These are phyloP conservation scores for Fusarium sp. DNA, from an alignment of 2,329 filamentous ascomycete genomes.

Conservation along the genomic window DNA sequence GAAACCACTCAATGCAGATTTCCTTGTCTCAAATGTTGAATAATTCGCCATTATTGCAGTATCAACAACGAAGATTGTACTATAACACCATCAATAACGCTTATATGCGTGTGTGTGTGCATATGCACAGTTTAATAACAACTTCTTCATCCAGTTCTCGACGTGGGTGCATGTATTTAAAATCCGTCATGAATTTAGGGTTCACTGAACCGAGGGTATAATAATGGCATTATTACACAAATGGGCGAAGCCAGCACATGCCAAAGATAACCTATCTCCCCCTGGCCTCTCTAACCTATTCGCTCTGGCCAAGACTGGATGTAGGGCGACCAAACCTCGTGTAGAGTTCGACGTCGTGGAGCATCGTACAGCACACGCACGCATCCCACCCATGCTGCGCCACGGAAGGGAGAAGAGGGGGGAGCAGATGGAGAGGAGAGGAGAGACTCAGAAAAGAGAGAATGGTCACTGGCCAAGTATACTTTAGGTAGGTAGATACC, in stretches of 20 bases:
- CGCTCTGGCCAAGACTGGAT: constrained; percentile 11
- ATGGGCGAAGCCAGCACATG: constrained; percentile 24
- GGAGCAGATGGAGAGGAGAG: background rate
- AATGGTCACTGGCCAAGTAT: constrained; percentile 1
- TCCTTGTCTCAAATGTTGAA: constrained; percentile 8
- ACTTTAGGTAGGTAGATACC: background rate
- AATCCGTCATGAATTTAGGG: constrained; percentile 15
- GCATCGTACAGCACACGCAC: constrained; percentile 36
- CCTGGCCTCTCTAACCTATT: constrained; percentile 5
- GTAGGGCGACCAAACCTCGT: constrained; percentile 34
- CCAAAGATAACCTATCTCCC: constrained; percentile 25
- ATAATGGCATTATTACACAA: constrained; percentile 29
- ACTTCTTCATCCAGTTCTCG: constrained; percentile 4
- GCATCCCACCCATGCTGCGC: constrained; percentile 24
- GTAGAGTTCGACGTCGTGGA: constrained; percentile 35
- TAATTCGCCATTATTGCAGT: constrained; percentile 11
- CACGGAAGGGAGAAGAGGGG: constrained; percentile 5
- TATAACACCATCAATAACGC: constrained; percentile 7
- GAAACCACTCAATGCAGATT: constrained; percentile 10
- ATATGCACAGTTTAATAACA: constrained; percentile 5
- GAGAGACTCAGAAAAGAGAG: background rate
- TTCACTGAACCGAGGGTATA: constrained; percentile 28
- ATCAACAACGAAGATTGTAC: background rate
- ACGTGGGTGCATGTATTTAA: constrained; percentile 16
- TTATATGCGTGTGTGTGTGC: background rate